Base-by-base conservation (phyloP, 2,329 filamentous ascomycete genomes). In the Penicillium sp. region DNA sequence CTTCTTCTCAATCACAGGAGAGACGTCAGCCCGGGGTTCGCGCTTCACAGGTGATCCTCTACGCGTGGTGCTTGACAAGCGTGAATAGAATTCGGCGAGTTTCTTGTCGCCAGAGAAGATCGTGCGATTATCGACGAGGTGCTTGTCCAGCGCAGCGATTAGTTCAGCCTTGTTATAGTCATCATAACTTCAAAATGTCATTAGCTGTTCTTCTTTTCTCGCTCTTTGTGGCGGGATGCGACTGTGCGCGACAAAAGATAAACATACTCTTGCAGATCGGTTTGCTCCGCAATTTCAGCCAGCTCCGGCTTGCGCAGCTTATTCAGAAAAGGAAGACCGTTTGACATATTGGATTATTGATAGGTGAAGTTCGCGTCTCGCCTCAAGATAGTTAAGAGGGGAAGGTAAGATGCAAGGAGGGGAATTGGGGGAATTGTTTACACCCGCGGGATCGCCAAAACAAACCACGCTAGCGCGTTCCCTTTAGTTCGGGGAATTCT, bases 261-360 rank as follows among this genome's bases (percentile, higher is more conserved):
- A 60, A 84, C 87, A 70, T 85, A 96, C 91, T 90, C 84, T 71
- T 85, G 82, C 54, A 93, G 79, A 57, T 88, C 88, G 60, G 90
- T 83, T 47, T 82, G 78, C 64, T 90, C 84, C 58, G 91, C 90
- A 60, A 96, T 81, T 61, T 90, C 88, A 66, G 86, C 75, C 55
- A 96, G 84, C 63, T 93, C 90, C 67, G 82, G 82, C 82, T 96
- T 96, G 80, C 90, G 88, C 83, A 95, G 90, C 74, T 84, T 83
- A 75, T 87, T 84, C 72, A 96, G 82, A 86, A 90, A 96, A 66
- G 86, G 85, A 71, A 88, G 86, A 65, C 77, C 78, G 67, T 78
- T 78, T 60, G 86, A 86, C 87, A 90, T 90, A 67, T 72, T 83
- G 67, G 31, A 8, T 9, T 22, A 42, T 6, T 58, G 31, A 42